Evolutionary conservation across 441 rosid species (phyloP).

Genomic region (Theobroma grandiflorum): DNA sequence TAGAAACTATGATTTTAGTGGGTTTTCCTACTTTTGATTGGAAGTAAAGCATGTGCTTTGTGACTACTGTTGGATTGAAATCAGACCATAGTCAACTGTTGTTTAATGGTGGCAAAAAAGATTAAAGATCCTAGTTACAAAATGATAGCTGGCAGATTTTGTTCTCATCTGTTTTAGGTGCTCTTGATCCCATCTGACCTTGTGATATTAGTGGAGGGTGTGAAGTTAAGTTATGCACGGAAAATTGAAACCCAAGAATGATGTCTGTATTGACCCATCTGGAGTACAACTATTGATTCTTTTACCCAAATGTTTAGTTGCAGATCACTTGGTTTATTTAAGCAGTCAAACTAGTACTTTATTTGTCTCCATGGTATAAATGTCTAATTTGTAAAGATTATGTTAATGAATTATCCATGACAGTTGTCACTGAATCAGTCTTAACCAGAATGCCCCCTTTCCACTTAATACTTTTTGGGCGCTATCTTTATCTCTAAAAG

Average conservation of each 20-base stretch:
- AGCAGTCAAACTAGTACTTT: neutral
- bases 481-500: constrained; percentile 10
- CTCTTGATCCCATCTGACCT: neutral
- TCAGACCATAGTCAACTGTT: neutral
- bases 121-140: neutral
- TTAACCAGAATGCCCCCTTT: constrained; percentile 3
- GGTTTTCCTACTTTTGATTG: neutral
- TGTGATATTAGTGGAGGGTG: neutral
- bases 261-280: neutral
- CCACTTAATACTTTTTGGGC: neutral
- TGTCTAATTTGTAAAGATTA: constrained; percentile 5
- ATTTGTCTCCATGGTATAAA: constrained; percentile 16
- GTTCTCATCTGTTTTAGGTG: constrained; percentile 2
- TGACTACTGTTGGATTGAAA: neutral
- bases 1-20: constrained; percentile 1
- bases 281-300: neutral
- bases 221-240: neutral
- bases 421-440: neutral
- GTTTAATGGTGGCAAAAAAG: neutral
- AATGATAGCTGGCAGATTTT: neutral
- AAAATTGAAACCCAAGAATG: neutral
- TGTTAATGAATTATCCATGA: neutral
- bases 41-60: neutral
- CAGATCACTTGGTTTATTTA: constrained; percentile 7
- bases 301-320: neutral